These are phyloP conservation scores for Naganishia randhawae DNA, from an alignment of 768 basidiomycete species.

Conservation along the genomic window DNA sequence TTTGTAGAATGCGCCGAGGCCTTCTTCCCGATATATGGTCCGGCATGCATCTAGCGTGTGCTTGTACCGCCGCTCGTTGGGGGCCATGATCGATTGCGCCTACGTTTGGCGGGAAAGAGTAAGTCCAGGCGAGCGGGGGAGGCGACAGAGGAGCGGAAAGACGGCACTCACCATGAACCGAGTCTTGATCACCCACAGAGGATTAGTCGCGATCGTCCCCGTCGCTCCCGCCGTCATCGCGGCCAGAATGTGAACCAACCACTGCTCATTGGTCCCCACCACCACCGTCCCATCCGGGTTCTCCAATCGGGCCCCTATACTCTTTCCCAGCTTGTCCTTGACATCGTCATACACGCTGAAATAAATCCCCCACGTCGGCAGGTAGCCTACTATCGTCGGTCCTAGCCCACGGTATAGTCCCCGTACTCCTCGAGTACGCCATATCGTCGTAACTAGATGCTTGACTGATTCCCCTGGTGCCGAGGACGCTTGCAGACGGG, in stretches of 20 bases:
- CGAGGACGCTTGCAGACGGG: slow-evolving; percentile 91
- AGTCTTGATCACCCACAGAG: slow-evolving; percentile 98
- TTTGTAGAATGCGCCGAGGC: slow-evolving; percentile 82
- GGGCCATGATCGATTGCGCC: slow-evolving; percentile 64
- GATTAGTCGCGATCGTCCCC: slow-evolving; percentile 90
- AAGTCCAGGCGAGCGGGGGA: slow-evolving; percentile 26
- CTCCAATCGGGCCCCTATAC: slow-evolving; percentile 1
- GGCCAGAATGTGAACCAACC: slow-evolving; percentile 69
- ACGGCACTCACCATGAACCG: slow-evolving; percentile 79
- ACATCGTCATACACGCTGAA: slow-evolving; percentile 96
- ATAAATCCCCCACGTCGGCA: slow-evolving; percentile 99
- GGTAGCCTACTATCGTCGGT: slow-evolving; percentile 91
- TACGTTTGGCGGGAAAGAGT: slow-evolving; percentile 53
- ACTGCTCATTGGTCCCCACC: slow-evolving; percentile 22
- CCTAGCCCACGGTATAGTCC: slow-evolving; percentile 96
- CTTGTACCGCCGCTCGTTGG: slow-evolving; percentile 69
- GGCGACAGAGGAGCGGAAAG: slow-evolving; percentile 4
- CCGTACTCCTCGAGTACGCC: slow-evolving; percentile 67
- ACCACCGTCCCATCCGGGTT: not conserved
- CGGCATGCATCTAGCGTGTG: slow-evolving; percentile 85
- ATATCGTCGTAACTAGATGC: slow-evolving; percentile 61
- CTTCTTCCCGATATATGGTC: slow-evolving; percentile 87
- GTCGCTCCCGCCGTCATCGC: slow-evolving; percentile 93
- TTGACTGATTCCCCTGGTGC: slow-evolving; percentile 71
- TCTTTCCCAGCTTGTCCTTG: slow-evolving; percentile 63